phyloP scores from a whole-genome alignment of 2,329 filamentous ascomycete species.

The Magnaporthiopsis rhizophila region DNA sequence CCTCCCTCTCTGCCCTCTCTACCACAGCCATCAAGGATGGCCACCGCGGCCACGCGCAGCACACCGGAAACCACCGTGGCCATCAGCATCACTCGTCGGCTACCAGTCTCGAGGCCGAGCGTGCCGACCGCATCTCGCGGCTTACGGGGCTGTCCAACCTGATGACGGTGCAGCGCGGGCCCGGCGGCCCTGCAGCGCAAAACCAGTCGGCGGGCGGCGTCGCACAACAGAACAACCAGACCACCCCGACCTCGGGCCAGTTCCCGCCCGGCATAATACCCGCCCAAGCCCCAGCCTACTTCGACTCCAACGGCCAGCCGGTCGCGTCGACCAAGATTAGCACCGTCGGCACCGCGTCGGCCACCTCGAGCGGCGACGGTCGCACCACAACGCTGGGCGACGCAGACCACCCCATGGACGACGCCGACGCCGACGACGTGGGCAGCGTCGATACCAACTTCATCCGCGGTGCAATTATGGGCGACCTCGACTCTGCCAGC shows the following conservation, averaged over 20 bases:
- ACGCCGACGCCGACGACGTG: conserved; percentile 59
- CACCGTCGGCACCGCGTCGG: conserved; percentile 85
- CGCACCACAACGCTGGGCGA: conserved; percentile 33
- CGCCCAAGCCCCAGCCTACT: conserved; percentile 60
- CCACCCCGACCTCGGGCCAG: conserved; percentile 40
- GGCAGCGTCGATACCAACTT: conserved; percentile 60
- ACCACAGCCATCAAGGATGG: conserved; percentile 96
- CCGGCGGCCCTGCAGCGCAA: conserved; percentile 19
- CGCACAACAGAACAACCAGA: conserved; percentile 30
- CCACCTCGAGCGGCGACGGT: conserved; percentile 69
- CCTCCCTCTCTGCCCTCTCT: conserved; percentile 82
- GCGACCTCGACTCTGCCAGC: conserved; percentile 33
- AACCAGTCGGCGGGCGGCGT: conserved; percentile 23
- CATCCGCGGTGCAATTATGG: conserved; percentile 30
- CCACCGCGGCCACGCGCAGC: conserved; percentile 71
- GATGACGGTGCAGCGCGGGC: conserved; percentile 55
- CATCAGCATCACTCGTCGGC: conserved; percentile 54
- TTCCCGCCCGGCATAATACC: conserved; percentile 23
- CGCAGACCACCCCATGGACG: conserved; percentile 35
- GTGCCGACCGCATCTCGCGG: conserved; percentile 89
- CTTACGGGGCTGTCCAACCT: conserved; percentile 87
- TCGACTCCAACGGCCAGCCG: conserved; percentile 66
- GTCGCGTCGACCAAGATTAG: conserved; percentile 67
- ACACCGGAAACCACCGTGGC: conserved; percentile 47
- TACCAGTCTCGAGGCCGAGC: conserved; percentile 79